Conservation (phyloP, 2,329 filamentous ascomycete species). For the Hypoxylon sp. region DNA sequence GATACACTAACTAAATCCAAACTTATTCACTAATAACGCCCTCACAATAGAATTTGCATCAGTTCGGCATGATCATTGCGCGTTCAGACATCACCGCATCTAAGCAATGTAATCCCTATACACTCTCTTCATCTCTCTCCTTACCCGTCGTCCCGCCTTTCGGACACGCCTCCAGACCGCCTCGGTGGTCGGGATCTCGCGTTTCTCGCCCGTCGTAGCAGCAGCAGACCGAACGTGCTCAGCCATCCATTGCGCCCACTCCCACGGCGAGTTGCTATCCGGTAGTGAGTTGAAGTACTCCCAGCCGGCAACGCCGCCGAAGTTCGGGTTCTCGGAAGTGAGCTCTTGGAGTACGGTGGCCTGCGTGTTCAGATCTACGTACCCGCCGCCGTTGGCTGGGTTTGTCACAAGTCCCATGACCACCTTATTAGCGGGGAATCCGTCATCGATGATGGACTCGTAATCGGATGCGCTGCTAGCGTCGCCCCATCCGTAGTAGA, state of each 20-base stretch:
- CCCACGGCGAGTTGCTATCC: constrained; percentile 76
- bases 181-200: constrained; percentile 49
- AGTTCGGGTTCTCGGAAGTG: constrained; percentile 70
- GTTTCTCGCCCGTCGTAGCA: constrained; percentile 39
- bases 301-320: constrained; percentile 95
- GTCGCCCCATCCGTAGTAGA: constrained; percentile 91
- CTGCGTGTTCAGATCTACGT: constrained; percentile 65
- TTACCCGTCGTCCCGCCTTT: constrained; percentile 48
- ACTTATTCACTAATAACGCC: constrained; percentile 11
- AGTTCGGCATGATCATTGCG: not conserved
- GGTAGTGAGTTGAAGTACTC: constrained; percentile 91
- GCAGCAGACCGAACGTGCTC: constrained; percentile 45
- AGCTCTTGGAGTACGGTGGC: constrained; percentile 61
- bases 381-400: constrained; percentile 77
- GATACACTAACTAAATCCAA: constrained; percentile 4
- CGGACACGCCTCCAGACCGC: constrained; percentile 48
- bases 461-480: constrained; percentile 64
- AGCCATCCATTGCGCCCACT: constrained; percentile 73
- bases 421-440: constrained; percentile 81
- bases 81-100: not conserved
- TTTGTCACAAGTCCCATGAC: constrained; percentile 88
- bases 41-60: not conserved
- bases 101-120: constrained; percentile 51
- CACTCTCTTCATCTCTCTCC: constrained; percentile 49
- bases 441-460: constrained; percentile 68